These are phyloP conservation scores for Linanthus parryae DNA, from an alignment of 148 eudicot genomes.

Conservation along the genomic window DNA sequence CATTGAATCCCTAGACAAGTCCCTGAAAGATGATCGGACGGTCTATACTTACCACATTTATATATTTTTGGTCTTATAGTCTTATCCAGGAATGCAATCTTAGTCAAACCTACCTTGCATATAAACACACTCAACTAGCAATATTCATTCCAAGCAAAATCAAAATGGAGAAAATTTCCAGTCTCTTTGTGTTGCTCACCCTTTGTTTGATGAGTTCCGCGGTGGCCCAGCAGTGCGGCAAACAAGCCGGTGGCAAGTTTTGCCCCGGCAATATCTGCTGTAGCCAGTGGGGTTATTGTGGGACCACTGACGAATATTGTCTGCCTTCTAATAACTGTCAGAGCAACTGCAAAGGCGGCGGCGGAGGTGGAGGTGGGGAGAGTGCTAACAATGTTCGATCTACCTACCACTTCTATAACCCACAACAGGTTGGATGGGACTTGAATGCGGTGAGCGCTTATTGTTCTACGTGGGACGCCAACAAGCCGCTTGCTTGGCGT, in stretches of 20 bases:
- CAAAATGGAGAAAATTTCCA: too few relatives aligned
- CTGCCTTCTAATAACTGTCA: constrained; percentile 8
- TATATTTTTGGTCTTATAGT: too few relatives aligned
- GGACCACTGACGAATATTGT: constrained; percentile 5
- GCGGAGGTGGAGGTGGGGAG: background rate
- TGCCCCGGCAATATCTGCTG: constrained; percentile 5
- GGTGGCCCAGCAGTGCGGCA: constrained; percentile 1
- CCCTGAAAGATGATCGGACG: too few relatives aligned
- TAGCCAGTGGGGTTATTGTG: constrained; percentile 8
- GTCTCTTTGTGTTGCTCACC: background rate
- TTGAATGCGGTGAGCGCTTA: constrained; percentile 35
- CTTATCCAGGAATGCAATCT: too few relatives aligned
- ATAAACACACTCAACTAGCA: too few relatives aligned
- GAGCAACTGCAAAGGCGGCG: constrained; percentile 3
- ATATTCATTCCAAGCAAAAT: too few relatives aligned
- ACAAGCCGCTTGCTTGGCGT: constrained; percentile 38
- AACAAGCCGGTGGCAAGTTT: background rate
- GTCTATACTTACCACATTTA: too few relatives aligned
- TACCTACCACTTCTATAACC: constrained; percentile 2
- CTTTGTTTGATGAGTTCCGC: background rate
- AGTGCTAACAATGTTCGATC: constrained; percentile 3
- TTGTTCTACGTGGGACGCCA: constrained; percentile 63
- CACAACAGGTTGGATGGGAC: constrained; percentile 1
- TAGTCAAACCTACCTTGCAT: too few relatives aligned
- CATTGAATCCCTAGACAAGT: too few relatives aligned